Evolutionary conservation across 257 asterid species (phyloP).

Genomic region (Solanum dulcamara): DNA sequence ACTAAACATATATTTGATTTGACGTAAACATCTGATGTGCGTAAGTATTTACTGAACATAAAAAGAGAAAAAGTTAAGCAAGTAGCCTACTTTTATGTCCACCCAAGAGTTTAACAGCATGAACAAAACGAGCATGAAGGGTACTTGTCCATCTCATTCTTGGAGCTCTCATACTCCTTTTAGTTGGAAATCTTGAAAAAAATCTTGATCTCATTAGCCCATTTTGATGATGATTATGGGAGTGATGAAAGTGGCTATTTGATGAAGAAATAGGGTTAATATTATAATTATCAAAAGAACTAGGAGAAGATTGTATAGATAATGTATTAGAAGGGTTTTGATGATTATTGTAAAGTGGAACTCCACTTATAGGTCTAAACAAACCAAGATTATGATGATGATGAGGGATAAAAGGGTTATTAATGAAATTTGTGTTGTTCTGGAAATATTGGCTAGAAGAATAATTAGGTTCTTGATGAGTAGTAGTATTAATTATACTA

Average conservation of each 20-base stretch:
- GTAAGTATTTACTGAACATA: not conserved
- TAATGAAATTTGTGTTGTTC: constrained; percentile 11
- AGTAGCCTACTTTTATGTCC: constrained; percentile 40
- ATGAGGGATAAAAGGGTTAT: constrained; percentile 5
- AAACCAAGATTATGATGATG: constrained; percentile 23
- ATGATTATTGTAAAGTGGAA: constrained; percentile 41
- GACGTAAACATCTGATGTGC: not conserved
- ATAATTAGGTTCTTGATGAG: constrained; percentile 11
- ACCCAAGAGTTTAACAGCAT: constrained; percentile 47
- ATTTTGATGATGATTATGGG: not conserved
- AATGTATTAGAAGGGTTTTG: constrained; percentile 32
- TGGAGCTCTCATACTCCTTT: constrained; percentile 44
- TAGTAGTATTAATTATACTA: not conserved
- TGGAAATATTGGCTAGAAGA: constrained; percentile 13
- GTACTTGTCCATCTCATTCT: constrained; percentile 51
- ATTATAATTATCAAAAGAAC: not conserved
- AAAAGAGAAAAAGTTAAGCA: not conserved
- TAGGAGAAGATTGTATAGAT: not conserved
- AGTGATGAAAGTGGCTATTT: not conserved
- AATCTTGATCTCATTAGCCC: constrained; percentile 28
- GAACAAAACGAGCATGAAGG: constrained; percentile 42
- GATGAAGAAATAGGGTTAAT: not conserved
- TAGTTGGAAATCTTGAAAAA: constrained; percentile 30
- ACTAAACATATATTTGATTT: not conserved
- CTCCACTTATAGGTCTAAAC: constrained; percentile 61